These are phyloP conservation scores for Penicilliopsis zonata DNA, from an alignment of 495 filamentous ascomycete genomes.

Conservation along the genomic window DNA sequence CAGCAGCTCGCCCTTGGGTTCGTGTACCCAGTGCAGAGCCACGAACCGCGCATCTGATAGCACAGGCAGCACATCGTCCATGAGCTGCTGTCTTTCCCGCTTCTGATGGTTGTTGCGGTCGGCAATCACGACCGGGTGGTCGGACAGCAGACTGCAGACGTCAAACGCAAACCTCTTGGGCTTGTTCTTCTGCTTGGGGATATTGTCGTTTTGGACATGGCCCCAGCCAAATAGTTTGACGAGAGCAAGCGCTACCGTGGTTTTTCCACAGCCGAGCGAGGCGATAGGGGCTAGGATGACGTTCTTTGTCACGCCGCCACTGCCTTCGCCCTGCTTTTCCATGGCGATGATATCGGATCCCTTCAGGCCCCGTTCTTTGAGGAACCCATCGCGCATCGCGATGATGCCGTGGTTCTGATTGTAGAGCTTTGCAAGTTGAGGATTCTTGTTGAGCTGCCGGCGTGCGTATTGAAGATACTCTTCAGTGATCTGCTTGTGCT, in stretches of 20 bases:
- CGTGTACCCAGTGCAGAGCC: constrained; percentile 87
- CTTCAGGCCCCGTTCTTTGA: constrained; percentile 66
- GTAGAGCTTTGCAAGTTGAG: constrained; percentile 52
- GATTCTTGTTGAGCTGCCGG: constrained; percentile 52
- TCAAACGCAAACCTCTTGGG: constrained; percentile 60
- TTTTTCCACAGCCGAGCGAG: constrained; percentile 93
- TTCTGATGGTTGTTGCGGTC: constrained; percentile 89
- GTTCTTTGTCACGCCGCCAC: constrained; percentile 40
- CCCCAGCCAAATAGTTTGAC: constrained; percentile 82
- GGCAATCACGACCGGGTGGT: constrained; percentile 65
- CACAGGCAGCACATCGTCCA: constrained; percentile 57
- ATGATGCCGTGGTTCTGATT: constrained; percentile 94
- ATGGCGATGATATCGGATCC: constrained; percentile 72
- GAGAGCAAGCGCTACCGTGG: constrained; percentile 76
- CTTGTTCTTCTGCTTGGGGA: constrained; percentile 59
- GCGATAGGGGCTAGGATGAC: constrained; percentile 78
- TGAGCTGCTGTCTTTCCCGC: constrained; percentile 77
- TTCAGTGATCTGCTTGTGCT: constrained; percentile 82
- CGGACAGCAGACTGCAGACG: constrained; percentile 45
- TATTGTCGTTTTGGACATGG: constrained; percentile 94
- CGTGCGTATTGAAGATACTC: constrained; percentile 79
- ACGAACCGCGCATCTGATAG: constrained; percentile 57
- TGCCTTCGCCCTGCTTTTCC: constrained; percentile 33
- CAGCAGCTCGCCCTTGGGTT: constrained; percentile 42
- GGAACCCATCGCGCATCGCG: constrained; percentile 71